Evolutionary conservation across 768 basidiomycete genomes (phyloP).

Genomic region (Obba rivulosa): DNA sequence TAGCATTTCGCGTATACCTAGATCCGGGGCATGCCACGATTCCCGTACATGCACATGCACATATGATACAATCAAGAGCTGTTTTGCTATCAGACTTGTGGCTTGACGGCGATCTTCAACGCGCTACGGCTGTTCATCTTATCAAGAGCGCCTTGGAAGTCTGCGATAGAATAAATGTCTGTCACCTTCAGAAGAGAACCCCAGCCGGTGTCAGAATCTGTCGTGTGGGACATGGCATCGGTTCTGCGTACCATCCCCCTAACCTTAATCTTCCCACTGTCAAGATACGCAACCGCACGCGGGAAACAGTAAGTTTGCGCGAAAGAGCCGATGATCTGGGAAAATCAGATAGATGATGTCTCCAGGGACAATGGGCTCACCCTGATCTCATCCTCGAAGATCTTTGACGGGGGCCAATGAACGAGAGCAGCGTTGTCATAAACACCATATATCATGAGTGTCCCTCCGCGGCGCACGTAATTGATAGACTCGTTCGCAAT

Average conservation of each 20-base stretch:
- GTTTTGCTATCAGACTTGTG: slow-evolving; percentile 16
- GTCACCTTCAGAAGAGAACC: slow-evolving; percentile 35
- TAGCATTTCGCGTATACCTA: too few species aligned
- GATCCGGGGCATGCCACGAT: too few species aligned
- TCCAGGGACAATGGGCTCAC: slow-evolving; percentile 23
- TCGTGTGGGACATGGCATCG: not conserved
- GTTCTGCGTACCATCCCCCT: slow-evolving; percentile 63
- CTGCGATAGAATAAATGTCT: slow-evolving; percentile 49
- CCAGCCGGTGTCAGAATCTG: not conserved
- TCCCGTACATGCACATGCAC: too few species aligned
- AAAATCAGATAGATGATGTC: not conserved
- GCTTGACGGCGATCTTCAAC: slow-evolving; percentile 49
- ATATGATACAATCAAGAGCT: too few species aligned
- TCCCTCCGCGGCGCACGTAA: slow-evolving; percentile 82
- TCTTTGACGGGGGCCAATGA: slow-evolving; percentile 83
- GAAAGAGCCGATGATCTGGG: slow-evolving; percentile 85
- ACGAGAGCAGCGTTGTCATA: slow-evolving; percentile 83
- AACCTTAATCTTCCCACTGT: slow-evolving; percentile 76
- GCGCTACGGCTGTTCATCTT: slow-evolving; percentile 55
- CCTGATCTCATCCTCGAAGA: slow-evolving; percentile 67
- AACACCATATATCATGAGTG: slow-evolving; percentile 86
- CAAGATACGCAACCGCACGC: slow-evolving; percentile 83
- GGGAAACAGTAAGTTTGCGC: slow-evolving; percentile 89
- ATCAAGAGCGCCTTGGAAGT: slow-evolving; percentile 62
- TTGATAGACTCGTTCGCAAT: slow-evolving; percentile 86